These are phyloP conservation scores for Gossypium longicalyx DNA, from an alignment of 345 rosid species.

Conservation along the genomic window DNA sequence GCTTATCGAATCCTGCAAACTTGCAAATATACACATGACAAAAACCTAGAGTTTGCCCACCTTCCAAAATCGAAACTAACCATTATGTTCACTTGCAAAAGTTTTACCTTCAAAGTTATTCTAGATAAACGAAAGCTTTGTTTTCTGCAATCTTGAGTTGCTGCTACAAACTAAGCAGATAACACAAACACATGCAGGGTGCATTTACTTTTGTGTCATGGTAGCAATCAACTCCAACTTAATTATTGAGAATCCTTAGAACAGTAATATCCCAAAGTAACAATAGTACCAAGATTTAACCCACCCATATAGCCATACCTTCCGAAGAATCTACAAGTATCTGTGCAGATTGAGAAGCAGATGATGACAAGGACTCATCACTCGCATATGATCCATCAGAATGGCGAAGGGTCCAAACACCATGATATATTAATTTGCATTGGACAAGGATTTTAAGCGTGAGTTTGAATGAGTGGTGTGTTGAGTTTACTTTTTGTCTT, in stretches of 20 bases:
- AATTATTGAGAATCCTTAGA: not conserved
- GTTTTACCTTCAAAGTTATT: conserved; percentile 18
- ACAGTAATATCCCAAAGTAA: not conserved
- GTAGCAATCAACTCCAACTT: not conserved
- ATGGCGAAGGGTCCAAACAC: conserved; percentile 55
- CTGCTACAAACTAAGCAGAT: not conserved
- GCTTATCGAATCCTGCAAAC: conserved; percentile 39
- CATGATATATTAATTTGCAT: conserved; percentile 25
- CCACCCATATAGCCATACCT: conserved; percentile 21
- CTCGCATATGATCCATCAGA: conserved; percentile 53
- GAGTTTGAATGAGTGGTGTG: too few relatives aligned
- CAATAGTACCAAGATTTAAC: not conserved
- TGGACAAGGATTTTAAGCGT: too few relatives aligned
- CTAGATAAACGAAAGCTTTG: not conserved
- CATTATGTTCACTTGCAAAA: conserved; percentile 35
- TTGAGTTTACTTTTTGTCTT: too few relatives aligned
- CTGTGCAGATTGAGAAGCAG: conserved; percentile 29
- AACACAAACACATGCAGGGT: not conserved
- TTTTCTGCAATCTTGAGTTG: not conserved
- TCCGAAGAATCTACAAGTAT: conserved; percentile 25
- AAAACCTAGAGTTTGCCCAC: not conserved
- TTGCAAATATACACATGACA: not conserved
- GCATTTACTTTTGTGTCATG: not conserved
- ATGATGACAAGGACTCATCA: conserved; percentile 46
- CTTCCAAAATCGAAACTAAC: conserved; percentile 24